These are phyloP conservation scores for Pythium sp. DNA, from an alignment of 352 stramenopile species.

Conservation along the genomic window DNA sequence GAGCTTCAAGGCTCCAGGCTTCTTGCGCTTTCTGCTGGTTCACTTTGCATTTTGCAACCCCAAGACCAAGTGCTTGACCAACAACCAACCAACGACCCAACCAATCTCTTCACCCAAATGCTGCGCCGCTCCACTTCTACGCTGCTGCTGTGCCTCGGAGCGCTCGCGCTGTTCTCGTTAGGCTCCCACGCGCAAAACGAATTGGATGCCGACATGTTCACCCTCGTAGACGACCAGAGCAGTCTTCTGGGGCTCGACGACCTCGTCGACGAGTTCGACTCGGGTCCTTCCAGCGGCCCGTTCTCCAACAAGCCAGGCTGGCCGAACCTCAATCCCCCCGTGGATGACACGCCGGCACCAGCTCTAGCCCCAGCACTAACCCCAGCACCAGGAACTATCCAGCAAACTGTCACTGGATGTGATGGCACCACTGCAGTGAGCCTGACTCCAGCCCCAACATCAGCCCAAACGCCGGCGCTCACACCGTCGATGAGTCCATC, in stretches of 20 bases:
- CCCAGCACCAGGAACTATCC: background rate
- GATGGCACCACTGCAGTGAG: background rate
- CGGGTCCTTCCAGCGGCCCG: constrained; percentile 1
- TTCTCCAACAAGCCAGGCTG: constrained; percentile 12
- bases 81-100: background rate
- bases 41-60: constrained; percentile 8
- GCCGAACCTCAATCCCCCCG: background rate
- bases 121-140: background rate
- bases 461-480: background rate
- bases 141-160: constrained; percentile 3
- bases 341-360: background rate
- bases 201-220: background rate
- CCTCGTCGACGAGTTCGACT: background rate
- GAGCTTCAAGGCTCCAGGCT: background rate
- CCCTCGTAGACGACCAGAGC: background rate
- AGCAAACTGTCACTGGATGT: background rate
- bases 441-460: background rate
- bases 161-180: background rate
- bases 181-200: background rate
- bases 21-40: background rate
- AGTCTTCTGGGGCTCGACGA: background rate
- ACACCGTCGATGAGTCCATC: constrained; percentile 6
- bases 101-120: background rate
- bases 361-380: background rate
- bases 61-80: constrained; percentile 10